Conservation (phyloP, 345 rosid genomes). For the Eucalyptus curtisii region DNA sequence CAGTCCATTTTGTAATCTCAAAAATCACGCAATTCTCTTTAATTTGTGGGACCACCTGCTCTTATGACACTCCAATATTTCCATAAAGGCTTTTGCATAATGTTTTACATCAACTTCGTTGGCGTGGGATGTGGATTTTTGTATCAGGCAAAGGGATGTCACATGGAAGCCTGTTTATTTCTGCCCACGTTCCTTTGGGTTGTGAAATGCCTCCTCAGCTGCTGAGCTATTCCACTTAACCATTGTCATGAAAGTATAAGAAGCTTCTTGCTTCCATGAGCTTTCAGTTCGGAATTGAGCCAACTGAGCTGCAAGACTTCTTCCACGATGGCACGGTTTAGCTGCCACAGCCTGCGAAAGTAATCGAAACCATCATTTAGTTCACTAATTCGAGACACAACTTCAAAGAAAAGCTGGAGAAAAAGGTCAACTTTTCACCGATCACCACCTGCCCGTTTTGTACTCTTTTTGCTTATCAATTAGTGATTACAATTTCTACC, state of each 20-base stretch:
- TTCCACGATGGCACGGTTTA: background rate
- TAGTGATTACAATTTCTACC: background rate
- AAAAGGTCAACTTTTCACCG: background rate
- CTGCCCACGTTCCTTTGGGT: slow-evolving; percentile 28
- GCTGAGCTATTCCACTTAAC: slow-evolving; percentile 39
- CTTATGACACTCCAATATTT: too few species aligned
- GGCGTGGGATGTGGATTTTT: background rate
- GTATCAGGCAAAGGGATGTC: slow-evolving; percentile 25
- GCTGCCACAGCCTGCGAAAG: background rate
- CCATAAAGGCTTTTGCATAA: too few species aligned
- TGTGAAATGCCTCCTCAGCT: slow-evolving; percentile 23
- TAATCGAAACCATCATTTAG: background rate
- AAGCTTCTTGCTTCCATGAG: background rate
- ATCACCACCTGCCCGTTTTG: background rate
- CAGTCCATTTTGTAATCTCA: slow-evolving; percentile 10
- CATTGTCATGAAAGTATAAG: background rate
- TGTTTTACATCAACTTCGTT: too few species aligned
- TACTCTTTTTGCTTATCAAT: background rate
- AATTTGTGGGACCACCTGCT: too few species aligned
- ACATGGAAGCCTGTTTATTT: slow-evolving; percentile 17
- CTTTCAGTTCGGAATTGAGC: background rate
- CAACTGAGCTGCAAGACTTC: background rate
- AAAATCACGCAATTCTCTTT: too few species aligned
- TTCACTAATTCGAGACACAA: background rate
- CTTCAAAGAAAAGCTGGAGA: background rate